A percentile compares a stretch with the other conserved stretches of the same genome.
Conservation (phyloP, 192 early-diverging fungal species). For the Spizellomyces sp. region DNA sequence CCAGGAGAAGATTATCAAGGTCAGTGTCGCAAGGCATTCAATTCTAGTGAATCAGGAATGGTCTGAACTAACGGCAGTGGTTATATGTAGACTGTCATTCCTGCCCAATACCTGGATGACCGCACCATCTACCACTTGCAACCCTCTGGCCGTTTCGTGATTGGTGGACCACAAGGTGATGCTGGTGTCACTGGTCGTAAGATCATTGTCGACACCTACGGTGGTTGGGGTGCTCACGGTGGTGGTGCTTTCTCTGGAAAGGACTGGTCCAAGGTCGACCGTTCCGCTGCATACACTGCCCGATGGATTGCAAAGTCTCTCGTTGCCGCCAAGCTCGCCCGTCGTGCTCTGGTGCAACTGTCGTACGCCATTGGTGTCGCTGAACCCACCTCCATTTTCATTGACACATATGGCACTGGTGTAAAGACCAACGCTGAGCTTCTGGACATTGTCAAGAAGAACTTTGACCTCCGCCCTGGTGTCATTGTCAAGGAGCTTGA, state of each 20-base stretch:
- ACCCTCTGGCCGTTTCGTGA: slow-evolving; percentile 99
- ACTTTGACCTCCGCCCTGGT: slow-evolving; percentile 99
- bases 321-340: slow-evolving; percentile 89
- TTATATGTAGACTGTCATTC: slow-evolving; percentile 68
- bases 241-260: slow-evolving; percentile 99
- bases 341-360: slow-evolving; percentile 91
- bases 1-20: slow-evolving; percentile 89
- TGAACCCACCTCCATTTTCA: slow-evolving; percentile 94
- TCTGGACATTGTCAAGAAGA: slow-evolving; percentile 91
- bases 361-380: slow-evolving; percentile 99
- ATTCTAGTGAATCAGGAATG: not conserved
- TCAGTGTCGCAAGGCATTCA: not conserved
- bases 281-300: slow-evolving; percentile 96
- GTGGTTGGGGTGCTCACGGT: slow-evolving; percentile 94
- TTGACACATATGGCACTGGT: slow-evolving; percentile 96
- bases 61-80: no score
- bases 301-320: slow-evolving; percentile 99
- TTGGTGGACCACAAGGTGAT: slow-evolving; percentile 99
- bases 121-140: slow-evolving; percentile 95
- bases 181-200: slow-evolving; percentile 99
- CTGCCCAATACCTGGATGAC: slow-evolving; percentile 84
- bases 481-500: slow-evolving; percentile 97
- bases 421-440: slow-evolving; percentile 87
- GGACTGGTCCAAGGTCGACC: slow-evolving; percentile 99
- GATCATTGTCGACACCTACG: slow-evolving; percentile 90